phyloP scores from a whole-genome alignment of 192 early-diverging fungal genomes.

The Chytriomyces confervae region DNA sequence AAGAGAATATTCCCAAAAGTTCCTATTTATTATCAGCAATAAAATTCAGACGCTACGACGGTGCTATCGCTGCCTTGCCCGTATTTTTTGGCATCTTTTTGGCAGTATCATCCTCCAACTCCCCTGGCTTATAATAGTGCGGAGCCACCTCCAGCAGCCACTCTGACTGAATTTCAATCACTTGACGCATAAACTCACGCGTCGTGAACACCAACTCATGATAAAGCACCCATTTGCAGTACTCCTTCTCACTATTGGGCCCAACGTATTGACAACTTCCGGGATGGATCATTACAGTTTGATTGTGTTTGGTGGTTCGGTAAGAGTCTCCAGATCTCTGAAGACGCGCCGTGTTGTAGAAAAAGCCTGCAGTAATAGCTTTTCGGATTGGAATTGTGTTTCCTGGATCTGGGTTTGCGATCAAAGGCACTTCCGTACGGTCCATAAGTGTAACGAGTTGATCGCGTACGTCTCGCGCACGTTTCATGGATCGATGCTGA shows the following conservation, averaged over 20 bases:
- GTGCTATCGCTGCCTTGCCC: constrained; percentile 41
- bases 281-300: constrained; percentile 93
- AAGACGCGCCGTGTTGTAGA: constrained; percentile 89
- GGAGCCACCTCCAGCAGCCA: constrained; percentile 86
- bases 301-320: constrained; percentile 85
- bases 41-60: neutral
- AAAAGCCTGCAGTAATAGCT: constrained; percentile 92
- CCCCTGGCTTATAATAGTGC: constrained; percentile 78
- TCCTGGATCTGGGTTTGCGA: constrained; percentile 81
- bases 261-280: constrained; percentile 71
- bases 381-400: constrained; percentile 91
- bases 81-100: constrained; percentile 54
- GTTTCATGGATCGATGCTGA: constrained; percentile 87
- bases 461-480: constrained; percentile 90
- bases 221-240: constrained; percentile 88
- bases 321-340: constrained; percentile 90
- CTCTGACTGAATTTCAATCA: constrained; percentile 87
- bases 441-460: constrained; percentile 93
- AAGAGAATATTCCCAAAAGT: too few species aligned
- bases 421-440: constrained; percentile 80
- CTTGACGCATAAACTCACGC: constrained; percentile 95
- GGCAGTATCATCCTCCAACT: constrained; percentile 58
- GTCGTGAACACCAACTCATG: constrained; percentile 92
- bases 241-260: constrained; percentile 56
- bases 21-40: too few species aligned